A percentile compares a stretch with the other conserved stretches of the same genome.
phyloP scores from a whole-genome alignment of 257 asterid genomes.

The Handroanthus guayacan region DNA sequence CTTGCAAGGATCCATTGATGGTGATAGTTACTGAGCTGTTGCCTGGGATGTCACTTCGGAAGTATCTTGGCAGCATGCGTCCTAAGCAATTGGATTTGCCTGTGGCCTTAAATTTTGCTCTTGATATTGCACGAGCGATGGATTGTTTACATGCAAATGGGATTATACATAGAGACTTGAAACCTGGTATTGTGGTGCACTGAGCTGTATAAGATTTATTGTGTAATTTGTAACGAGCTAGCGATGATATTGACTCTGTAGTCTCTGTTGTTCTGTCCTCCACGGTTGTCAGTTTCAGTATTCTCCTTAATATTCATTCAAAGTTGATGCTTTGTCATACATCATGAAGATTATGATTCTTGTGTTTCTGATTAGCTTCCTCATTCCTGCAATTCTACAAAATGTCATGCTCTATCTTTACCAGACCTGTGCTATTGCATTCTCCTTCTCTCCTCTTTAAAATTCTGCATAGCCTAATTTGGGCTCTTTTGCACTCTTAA shows the following conservation, averaged over 20 bases:
- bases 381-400: conserved; percentile 15
- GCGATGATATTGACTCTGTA: conserved; percentile 21
- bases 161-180: conserved; percentile 93
- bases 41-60: conserved; percentile 96
- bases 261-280: conserved; percentile 23
- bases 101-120: conserved; percentile 78
- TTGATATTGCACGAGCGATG: conserved; percentile 93
- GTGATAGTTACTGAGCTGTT: conserved; percentile 93
- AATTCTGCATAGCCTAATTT: neutral
- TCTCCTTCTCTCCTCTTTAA: neutral
- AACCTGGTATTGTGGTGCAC: conserved; percentile 78
- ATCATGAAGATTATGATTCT: conserved; percentile 25
- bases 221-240: conserved; percentile 34
- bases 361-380: neutral
- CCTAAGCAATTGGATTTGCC: conserved; percentile 82
- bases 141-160: conserved; percentile 96
- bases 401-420: neutral
- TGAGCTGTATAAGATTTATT: conserved; percentile 41
- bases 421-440: neutral
- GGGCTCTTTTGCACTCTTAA: conserved; percentile 18
- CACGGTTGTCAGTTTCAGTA: conserved; percentile 20
- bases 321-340: conserved; percentile 14
- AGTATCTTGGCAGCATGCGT: conserved; percentile 78
- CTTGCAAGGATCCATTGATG: conserved; percentile 98
- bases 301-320: conserved; percentile 21